Percentiles rank a stretch among this genome's conserved stretches.
phyloP scores from a whole-genome alignment of 306 rosid species.

The Gastrolobium bilobum region DNA sequence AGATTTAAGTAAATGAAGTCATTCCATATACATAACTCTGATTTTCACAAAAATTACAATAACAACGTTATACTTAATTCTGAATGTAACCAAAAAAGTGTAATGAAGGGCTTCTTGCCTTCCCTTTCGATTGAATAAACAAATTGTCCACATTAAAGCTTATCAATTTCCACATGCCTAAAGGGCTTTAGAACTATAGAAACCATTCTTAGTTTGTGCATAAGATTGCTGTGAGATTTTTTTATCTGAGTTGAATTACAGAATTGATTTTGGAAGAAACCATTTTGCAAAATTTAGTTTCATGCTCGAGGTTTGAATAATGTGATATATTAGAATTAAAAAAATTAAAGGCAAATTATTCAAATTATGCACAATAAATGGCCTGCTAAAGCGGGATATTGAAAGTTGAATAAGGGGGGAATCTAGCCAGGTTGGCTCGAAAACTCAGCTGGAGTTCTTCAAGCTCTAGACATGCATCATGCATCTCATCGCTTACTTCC shows the following conservation, averaged over 20 bases:
- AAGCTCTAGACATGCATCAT: too few species aligned
- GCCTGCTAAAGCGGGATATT: too few species aligned
- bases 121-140: neutral
- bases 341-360: too few species aligned
- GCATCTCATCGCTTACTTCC: too few species aligned
- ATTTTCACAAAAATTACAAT: neutral
- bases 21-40: neutral
- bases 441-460: too few species aligned
- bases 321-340: too few species aligned
- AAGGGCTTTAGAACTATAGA: neutral
- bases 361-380: too few species aligned
- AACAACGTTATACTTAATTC: neutral
- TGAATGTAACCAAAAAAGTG: neutral
- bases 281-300: slow-evolving; percentile 1
- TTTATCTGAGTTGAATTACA: neutral
- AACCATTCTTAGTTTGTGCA: neutral
- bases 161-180: neutral
- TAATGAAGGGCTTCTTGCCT: neutral
- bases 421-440: too few species aligned
- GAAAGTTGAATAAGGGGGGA: too few species aligned
- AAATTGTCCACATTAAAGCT: slow-evolving; percentile 1
- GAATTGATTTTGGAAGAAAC: neutral
- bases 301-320: neutral
- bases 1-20: slow-evolving; percentile 8
- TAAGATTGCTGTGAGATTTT: neutral